phyloP scores from a whole-genome alignment of 202 grass and related monocot genomes.

The Setaria italica region DNA sequence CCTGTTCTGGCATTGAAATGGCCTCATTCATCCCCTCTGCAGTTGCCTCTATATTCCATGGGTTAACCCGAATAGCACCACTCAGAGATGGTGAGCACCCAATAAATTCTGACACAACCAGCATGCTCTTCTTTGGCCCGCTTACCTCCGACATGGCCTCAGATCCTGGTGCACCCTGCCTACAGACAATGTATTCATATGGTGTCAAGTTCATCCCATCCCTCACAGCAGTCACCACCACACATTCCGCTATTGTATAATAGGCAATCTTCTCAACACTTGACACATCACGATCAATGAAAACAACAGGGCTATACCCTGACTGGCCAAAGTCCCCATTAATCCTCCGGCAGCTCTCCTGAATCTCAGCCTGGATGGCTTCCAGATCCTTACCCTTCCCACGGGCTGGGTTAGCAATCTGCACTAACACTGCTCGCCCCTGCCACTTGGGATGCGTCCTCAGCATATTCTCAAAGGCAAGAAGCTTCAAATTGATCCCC shows the following conservation, averaged over 20 bases:
- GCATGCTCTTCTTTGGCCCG: conserved; percentile 82
- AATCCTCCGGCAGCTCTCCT: conserved; percentile 72
- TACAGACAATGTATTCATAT: conserved; percentile 95
- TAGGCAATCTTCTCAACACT: conserved; percentile 91
- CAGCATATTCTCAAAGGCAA: conserved; percentile 96
- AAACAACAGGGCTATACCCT: conserved; percentile 80
- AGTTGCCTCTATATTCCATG: conserved; percentile 91
- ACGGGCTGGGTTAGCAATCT: conserved; percentile 81
- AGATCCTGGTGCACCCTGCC: conserved; percentile 64
- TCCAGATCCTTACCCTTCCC: conserved; percentile 79
- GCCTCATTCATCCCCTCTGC: conserved; percentile 94
- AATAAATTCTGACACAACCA: conserved; percentile 97
- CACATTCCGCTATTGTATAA: conserved; percentile 88
- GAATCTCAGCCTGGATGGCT: conserved; percentile 75
- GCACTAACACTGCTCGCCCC: conserved; percentile 80
- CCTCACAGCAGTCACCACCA: conserved; percentile 92
- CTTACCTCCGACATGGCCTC: conserved; percentile 48
- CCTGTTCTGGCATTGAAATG: conserved; percentile 73
- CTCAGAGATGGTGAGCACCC: conserved; percentile 95
- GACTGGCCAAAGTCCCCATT: conserved; percentile 72
- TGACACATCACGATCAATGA: conserved; percentile 69
- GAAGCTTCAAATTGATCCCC: conserved; percentile 94
- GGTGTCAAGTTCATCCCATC: conserved; percentile 99
- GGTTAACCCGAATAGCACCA: conserved; percentile 90
- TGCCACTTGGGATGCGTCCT: conserved; percentile 83